A percentile compares a stretch with the other conserved stretches of the same genome.
These are phyloP conservation scores for Tetragonia tetragonoides DNA, from an alignment of 148 eudicot species.

Conservation along the genomic window DNA sequence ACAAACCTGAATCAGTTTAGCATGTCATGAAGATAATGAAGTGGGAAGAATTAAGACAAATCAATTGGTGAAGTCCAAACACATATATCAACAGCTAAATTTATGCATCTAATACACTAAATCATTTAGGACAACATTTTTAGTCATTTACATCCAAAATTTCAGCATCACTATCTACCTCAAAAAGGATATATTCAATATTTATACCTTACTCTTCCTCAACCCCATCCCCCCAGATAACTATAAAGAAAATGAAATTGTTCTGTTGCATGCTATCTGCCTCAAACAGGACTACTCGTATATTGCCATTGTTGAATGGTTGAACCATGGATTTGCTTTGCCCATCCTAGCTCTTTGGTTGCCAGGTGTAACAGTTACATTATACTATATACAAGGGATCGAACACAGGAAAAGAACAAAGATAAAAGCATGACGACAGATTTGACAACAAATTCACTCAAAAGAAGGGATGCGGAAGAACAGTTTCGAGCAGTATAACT, in stretches of 20 bases:
- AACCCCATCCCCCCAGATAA: no score
- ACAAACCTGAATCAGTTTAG: slow-evolving; percentile 77
- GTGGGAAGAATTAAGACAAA: slow-evolving; percentile 12
- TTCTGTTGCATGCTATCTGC: no score
- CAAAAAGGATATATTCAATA: not conserved
- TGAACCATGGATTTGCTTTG: not conserved
- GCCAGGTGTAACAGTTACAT: not conserved
- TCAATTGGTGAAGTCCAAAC: not conserved
- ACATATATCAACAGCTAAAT: not conserved
- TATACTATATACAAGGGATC: not conserved
- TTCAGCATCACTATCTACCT: not conserved
- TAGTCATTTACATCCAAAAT: not conserved
- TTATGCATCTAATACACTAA: not conserved
- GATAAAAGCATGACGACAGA: not conserved
- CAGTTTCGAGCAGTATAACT: slow-evolving; percentile 16
- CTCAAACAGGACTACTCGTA: no score
- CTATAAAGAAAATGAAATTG: no score
- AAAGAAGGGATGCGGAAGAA: slow-evolving; percentile 6
- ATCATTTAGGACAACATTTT: not conserved
- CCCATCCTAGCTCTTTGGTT: not conserved
- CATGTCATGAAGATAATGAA: slow-evolving; percentile 35
- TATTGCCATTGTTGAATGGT: not conserved
- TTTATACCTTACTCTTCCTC: no score
- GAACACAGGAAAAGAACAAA: not conserved
- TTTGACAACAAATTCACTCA: not conserved